Evolutionary conservation across 2,329 filamentous ascomycete genomes (phyloP).

Genomic region (Fusarium udum): DNA sequence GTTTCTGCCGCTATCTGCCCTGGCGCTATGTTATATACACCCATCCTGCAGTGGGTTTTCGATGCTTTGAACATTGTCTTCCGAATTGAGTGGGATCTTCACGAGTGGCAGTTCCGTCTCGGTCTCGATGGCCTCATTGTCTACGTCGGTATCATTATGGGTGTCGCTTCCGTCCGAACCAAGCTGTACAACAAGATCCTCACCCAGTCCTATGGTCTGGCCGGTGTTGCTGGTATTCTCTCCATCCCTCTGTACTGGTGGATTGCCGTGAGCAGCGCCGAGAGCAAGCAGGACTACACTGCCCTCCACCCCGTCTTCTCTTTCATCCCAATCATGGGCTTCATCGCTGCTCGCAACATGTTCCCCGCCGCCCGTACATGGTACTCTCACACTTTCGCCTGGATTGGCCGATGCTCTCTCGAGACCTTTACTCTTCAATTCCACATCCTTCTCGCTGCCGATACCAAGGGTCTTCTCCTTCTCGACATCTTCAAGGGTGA

Average conservation of each 20-base stretch:
- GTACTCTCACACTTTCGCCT: slow-evolving; percentile 56
- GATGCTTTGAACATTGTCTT: slow-evolving; percentile 51
- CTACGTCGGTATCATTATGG: slow-evolving; percentile 63
- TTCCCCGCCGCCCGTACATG: slow-evolving; percentile 22
- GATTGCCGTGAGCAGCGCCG: slow-evolving; percentile 45
- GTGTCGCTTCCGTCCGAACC: slow-evolving; percentile 36
- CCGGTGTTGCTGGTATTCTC: slow-evolving; percentile 24
- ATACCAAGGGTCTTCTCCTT: slow-evolving; percentile 58
- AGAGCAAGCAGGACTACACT: slow-evolving; percentile 53
- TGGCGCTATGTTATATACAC: slow-evolving; percentile 27
- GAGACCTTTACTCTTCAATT: slow-evolving; percentile 69
- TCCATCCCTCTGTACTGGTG: slow-evolving; percentile 43
- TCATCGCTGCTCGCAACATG: slow-evolving; percentile 61
- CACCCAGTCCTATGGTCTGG: slow-evolving; percentile 30
- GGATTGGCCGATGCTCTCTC: slow-evolving; percentile 64
- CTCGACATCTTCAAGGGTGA: slow-evolving; percentile 34
- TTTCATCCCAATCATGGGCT: slow-evolving; percentile 62
- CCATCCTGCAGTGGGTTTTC: slow-evolving; percentile 34
- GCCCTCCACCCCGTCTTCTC: slow-evolving; percentile 63
- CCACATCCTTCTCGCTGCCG: slow-evolving; percentile 69
- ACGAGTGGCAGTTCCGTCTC: slow-evolving; percentile 61
- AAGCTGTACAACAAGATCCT: slow-evolving; percentile 34
- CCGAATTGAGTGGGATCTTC: slow-evolving; percentile 58
- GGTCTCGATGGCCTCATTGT: slow-evolving; percentile 63
- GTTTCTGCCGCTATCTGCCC: slow-evolving; percentile 54